Evolutionary conservation across 1,139 yeast genomes (phyloP), one percentile per base, ranked within the genome.

Genomic region (Candida tropicalis): DNA sequence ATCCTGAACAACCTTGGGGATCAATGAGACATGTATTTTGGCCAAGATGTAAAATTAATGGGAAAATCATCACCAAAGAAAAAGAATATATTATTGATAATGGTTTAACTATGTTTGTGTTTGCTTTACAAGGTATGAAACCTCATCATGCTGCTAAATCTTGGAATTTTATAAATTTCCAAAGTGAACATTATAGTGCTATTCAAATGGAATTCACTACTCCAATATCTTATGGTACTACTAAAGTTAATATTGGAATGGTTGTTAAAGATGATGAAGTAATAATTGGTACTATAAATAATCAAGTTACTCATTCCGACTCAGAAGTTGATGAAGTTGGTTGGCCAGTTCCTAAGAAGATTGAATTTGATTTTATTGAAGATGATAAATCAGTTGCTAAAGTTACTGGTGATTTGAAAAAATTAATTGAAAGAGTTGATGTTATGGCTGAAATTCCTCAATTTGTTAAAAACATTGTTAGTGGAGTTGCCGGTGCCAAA

Each of bases 101-200:
- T 39, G 89, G 87, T 35, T 70, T 58, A 44, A 81, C 89, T 44
- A 86, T 91, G 96, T 90, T 84, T 62, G 96, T 93, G 40, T 86
- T 88, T 95, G 99, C 99, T n/a, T 70, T 90, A 55, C 99, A 93
- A 71, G 98, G 98, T 49, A 91, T 93, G 98, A 93, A 93, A 67
- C 99, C 99, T 11, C 98, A 93, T 65, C 99, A 93, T 66, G 97
- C 97, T 27, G 99, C 99, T 45, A 88, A 95, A 51, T 70, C 90
- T 18, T 93, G 99, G 99, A 95, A 93, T 68, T 93, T 93, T 64
- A 68, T 88, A 53, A 87, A 88, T 66, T 91, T 87, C 76, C 97
- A 89, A 61, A 86, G 95, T 18, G 77, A 82, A 39, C 72, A 82
- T 33, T 73, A 77, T 56, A 75, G 93, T 29, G 95, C 88, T 6